These are phyloP conservation scores for Aspergillus jensenii DNA, from an alignment of 2,329 filamentous ascomycete species.

Conservation along the genomic window DNA sequence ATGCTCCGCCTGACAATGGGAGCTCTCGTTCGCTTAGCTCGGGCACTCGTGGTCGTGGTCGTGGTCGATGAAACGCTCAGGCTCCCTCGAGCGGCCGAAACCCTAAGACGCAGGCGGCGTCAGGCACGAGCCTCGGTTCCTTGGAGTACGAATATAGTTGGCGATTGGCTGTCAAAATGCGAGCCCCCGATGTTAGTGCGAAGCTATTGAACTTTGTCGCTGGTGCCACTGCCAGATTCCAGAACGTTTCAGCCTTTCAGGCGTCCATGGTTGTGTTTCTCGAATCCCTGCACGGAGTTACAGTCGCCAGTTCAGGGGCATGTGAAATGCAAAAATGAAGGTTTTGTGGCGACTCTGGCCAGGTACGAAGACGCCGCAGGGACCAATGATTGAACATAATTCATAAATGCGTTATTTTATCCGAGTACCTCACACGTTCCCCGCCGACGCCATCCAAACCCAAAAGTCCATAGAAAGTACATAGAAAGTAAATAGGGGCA, in stretches of 20 bases:
- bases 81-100: too few relatives aligned
- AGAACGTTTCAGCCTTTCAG: not conserved
- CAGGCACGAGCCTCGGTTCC: not conserved
- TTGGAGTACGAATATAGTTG: not conserved
- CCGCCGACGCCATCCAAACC: not conserved
- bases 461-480: too few relatives aligned
- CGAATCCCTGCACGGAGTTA: too few relatives aligned
- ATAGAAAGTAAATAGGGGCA: too few relatives aligned
- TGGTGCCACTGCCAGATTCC: not conserved
- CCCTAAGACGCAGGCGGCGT: too few relatives aligned
- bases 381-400: not conserved
- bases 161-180: not conserved
- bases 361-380: not conserved
- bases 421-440: not conserved
- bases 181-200: not conserved
- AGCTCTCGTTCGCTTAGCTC: too few relatives aligned
- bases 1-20: not conserved
- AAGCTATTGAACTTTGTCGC: not conserved
- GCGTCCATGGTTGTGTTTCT: too few relatives aligned
- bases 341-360: not conserved
- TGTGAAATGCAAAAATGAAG: too few relatives aligned
- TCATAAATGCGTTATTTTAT: not conserved
- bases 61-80: too few relatives aligned
- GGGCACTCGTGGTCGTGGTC: too few relatives aligned
- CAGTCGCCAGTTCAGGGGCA: too few relatives aligned